Evolutionary conservation across 1,284 basidiomycete genomes (phyloP), one percentile per base, ranked within the genome.

Genomic region (Exobasidium rhododendri): DNA sequence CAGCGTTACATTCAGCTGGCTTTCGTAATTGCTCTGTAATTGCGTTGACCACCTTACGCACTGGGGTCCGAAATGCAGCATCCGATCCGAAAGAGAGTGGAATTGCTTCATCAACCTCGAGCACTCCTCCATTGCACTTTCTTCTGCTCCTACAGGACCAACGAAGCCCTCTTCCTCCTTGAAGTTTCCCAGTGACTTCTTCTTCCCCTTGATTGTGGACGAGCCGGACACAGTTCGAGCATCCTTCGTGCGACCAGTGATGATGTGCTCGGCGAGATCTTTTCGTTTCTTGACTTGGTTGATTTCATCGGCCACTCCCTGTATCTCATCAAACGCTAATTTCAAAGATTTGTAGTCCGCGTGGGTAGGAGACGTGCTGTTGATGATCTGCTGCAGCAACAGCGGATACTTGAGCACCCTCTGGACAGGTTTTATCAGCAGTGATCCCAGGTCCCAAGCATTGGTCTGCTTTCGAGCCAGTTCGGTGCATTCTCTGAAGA

Each of bases 401-500:
- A 96, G 84, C 0, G 93, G 89, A 77, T 97, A 97, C 79, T 94
- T 96, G 70, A 78, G 75, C 43, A 79, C 78, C 4, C 81, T 77
- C 66, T 82, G 81, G 1, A 82, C 81, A 2, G 81, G 81, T 64
- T 82, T 82, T 80, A 92, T 96, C 63, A 96, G 86, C 64, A 96
- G 85, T 0, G 92, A 94, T 5, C 89, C 85, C 49, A 97, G 85
- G 80, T 97, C 93, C 94, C 93, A 97, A 1, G 92, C 91, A 73
- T 92, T 89, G 0, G 92, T 81, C 17, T 77, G 67, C 20, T 63
- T 55, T 6, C 75, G 68, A n/a, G 77, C 75, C 13, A 65, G 64
- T 51, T 72, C 77, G 24, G 77, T 78, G 71, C 80, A 80, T 46
- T 82, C 80, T 51, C 66, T 64, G 4, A 80, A 54, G 64, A 81